These are phyloP conservation scores for Dioscorea zingiberensis DNA, from an alignment of 106 monocot genomes.

Conservation along the genomic window DNA sequence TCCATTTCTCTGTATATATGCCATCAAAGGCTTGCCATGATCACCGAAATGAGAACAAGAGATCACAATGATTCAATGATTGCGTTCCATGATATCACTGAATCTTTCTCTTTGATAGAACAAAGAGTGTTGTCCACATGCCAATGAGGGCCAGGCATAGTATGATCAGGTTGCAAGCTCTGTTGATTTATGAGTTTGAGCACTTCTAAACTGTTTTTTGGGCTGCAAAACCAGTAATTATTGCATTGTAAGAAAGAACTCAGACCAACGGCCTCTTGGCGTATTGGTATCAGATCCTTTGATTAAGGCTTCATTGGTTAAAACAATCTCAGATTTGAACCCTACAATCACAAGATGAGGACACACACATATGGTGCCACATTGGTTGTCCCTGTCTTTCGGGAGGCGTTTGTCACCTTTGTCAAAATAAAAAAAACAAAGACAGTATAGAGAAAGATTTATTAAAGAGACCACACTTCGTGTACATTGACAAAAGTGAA, in stretches of 20 bases:
- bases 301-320: no score
- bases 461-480: slow-evolving; percentile 37
- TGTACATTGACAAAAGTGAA: slow-evolving; percentile 63
- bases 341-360: no score
- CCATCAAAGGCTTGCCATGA: slow-evolving; percentile 28
- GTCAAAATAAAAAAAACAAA: no score
- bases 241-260: slow-evolving; percentile 52
- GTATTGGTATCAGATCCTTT: slow-evolving; percentile 22
- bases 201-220: slow-evolving; percentile 37
- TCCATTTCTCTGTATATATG: no score
- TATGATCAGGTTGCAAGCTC: slow-evolving; percentile 35
- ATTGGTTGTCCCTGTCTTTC: no score
- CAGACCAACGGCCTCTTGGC: no score
- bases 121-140: slow-evolving; percentile 39
- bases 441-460: slow-evolving; percentile 28
- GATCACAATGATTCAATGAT: no score
- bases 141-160: slow-evolving; percentile 12
- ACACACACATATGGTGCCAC: no score
- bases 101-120: slow-evolving; percentile 42
- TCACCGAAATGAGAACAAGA: slow-evolving; percentile 38
- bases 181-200: slow-evolving; percentile 31
- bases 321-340: no score
- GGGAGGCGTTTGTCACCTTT: no score
- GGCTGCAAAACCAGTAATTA: slow-evolving; percentile 47
- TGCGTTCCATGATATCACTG: slow-evolving; percentile 48